Base-by-base conservation (phyloP, 257 asterid species). In the Osmanthus fragrans region DNA sequence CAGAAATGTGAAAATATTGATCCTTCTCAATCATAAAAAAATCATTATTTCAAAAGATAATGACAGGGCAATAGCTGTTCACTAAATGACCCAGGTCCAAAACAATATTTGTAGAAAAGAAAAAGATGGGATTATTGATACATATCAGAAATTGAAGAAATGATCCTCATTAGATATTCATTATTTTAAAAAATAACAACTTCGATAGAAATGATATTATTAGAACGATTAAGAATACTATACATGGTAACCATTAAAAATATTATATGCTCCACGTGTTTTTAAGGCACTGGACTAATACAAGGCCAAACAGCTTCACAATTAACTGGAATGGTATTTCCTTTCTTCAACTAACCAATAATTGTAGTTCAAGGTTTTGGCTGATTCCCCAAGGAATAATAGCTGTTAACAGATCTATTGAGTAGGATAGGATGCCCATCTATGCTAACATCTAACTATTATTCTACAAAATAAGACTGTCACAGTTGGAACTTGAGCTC, bases 1-100 rank as follows among this genome's bases (percentile, higher is more conserved):
- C 54, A 64, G 30, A 63, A 47, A 72, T 72, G 42, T 23, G 27
- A 76, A 77, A 65, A 34, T 36, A 81, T 51, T 68, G 71, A 77
- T 76, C 45, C 64, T 23, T 16, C 16, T 42, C 69, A 69, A 76
- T 42, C 21, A 76, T 11, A 11, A 42, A 42, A 42, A 42, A 42
- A 2, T 42, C 51, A 12, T 42, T 42, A 42, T 42, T 42, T 40
- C 16, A 40, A 40, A 37, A 67, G 4, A 45, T 18, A 77, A 77
- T 16, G 58, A 15, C 33, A 39, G 5, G 34, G 69, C 16, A 10
- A 63, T 19, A 63, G 18, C 33, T 3, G 7, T 25, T 4, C n/a
- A 3, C n/a, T 60, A 60, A 7, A 4, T 11, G 34, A 63, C 19
- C 34, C 29, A 11, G 7, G 68, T 27, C 65, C 18, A 3, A 60